Conservation (phyloP, 1,284 basidiomycete genomes). For the Cryptococcus sp. region DNA sequence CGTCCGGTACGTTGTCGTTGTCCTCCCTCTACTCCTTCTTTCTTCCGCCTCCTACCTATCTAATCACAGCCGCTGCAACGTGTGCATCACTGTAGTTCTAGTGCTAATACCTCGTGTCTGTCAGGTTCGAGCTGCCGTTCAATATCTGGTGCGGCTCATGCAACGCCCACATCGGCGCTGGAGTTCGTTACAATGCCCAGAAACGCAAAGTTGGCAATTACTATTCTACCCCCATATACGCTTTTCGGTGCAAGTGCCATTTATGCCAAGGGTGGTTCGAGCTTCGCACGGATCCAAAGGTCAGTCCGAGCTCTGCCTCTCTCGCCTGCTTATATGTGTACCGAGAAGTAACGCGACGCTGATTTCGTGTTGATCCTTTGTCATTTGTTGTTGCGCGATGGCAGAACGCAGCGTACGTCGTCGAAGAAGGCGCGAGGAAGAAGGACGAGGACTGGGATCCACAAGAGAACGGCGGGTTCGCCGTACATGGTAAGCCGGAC, state of each 20-base stretch:
- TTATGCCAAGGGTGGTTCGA: conserved; percentile 92
- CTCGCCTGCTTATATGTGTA: not conserved
- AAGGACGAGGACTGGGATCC: conserved; percentile 97
- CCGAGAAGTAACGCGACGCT: not conserved
- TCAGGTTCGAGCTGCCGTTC: conserved; percentile 82
- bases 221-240: conserved; percentile 89
- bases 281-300: conserved; percentile 96
- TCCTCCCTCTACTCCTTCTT: not conserved
- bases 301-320: conserved; percentile 43
- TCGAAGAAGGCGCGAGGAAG: conserved; percentile 81
- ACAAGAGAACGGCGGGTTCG: conserved; percentile 88
- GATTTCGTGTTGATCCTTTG: not conserved
- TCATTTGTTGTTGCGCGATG: not conserved
- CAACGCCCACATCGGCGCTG: conserved; percentile 87
- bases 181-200: conserved; percentile 97
- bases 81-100: not conserved
- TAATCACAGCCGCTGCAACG: not conserved
- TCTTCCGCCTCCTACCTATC: not conserved
- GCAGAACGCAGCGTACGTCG: conserved; percentile 93
- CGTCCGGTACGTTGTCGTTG: conserved; percentile 60
- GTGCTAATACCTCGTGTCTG: not conserved
- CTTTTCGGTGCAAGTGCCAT: conserved; percentile 96
- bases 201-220: conserved; percentile 97
- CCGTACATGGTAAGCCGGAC: conserved; percentile 69
- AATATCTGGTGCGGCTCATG: conserved; percentile 97